Base-by-base conservation (phyloP, 179 eudicot species). In the Beta lomatogona region DNA sequence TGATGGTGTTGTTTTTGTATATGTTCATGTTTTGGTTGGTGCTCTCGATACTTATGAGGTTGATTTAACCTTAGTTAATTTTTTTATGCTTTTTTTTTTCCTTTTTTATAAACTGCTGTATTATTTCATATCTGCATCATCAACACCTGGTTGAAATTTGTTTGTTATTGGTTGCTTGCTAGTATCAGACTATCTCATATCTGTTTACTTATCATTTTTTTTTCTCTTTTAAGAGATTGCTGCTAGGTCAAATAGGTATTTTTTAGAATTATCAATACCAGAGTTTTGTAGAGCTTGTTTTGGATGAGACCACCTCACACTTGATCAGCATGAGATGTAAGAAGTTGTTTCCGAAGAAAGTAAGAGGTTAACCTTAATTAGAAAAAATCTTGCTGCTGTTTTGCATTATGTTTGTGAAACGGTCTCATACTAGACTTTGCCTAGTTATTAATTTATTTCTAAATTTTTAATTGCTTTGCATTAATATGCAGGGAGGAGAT, bases 401-500 rank as follows among this genome's bases (percentile, higher is more conserved):
- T 70, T 13, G 19, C 16, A 69, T 71, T 6, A 45, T 9, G 14
- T 45, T 46, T 48, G 18, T 71, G 57, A 71, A 36, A 50, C 21
- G 21, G 57, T 71, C 57, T 19, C 57, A 7, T 71, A 21, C 18
- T 71, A 28, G 6, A 54, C 45, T 28, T 15, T 73, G 21, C 41
- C 63, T 70, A 44, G 31, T 48, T 28, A 25, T 15, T 69, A 61
- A 10, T 58, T 74, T 60, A n/a, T 19, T 45, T 25, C n/a, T 68
- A 10, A 66, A 19, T 58, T 28, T 45, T 76, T 89, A 44, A 77
- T 59, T 64, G 68, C 60, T 83, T 36, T 75, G 65, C 44, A 15
- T 78, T 75, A 74, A 71, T 81, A 48, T 82, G 80, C 86, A 96
- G 99, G 90, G 95, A 89, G 78, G 99, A 96, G 64, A n/a, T n/a